Evolutionary conservation across 305 asterid species (phyloP).

Genomic region (Fraxinus sp.): DNA sequence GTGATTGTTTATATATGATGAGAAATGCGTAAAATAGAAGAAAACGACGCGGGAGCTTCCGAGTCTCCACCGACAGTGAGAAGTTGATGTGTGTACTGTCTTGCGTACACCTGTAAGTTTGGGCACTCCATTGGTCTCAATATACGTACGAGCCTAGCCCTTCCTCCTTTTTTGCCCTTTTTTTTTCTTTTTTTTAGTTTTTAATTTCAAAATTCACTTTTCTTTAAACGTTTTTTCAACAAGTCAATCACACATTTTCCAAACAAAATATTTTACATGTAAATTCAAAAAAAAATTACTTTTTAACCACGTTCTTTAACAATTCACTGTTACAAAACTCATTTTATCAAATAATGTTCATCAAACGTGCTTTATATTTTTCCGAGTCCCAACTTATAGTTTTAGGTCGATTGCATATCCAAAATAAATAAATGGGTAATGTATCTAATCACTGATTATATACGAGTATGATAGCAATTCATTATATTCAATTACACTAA

Average conservation of each 20-base stretch:
- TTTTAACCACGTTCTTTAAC: no score
- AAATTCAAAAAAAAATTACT: no score
- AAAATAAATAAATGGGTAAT: neutral
- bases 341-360: no score
- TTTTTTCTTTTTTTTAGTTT: no score
- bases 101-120: neutral
- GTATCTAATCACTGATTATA: neutral
- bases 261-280: neutral
- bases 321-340: no score
- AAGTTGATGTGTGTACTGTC: neutral
- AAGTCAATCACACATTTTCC: neutral
- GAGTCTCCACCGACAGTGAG: conserved; percentile 1
- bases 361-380: no score
- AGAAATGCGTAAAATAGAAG: conserved; percentile 42
- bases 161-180: no score
- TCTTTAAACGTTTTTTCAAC: no score
- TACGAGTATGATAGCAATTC: neutral
- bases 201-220: no score
- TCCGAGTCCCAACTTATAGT: neutral
- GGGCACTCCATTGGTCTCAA: neutral
- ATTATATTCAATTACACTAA: no score
- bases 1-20: conserved; percentile 3
- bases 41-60: conserved; percentile 48
- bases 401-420: neutral
- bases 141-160: neutral